phyloP scores from a whole-genome alignment of 371 early-diverging fungal genomes.

The Fennellomyces sp. region DNA sequence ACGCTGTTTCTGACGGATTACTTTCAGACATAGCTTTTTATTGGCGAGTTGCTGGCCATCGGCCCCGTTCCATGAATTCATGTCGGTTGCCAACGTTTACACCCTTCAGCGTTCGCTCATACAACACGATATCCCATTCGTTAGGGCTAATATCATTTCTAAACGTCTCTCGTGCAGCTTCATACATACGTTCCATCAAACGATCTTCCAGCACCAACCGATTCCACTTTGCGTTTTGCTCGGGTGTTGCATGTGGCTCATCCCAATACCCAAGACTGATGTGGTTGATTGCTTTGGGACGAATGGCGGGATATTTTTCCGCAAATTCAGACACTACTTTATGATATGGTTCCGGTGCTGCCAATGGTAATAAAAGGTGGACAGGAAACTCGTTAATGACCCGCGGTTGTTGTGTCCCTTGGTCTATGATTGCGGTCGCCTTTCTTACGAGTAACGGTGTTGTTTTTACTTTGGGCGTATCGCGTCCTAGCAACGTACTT shows the following conservation, averaged over 20 bases:
- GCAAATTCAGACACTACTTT: constrained; percentile 4
- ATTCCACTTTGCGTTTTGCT: constrained; percentile 11
- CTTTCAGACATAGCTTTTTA: constrained; percentile 8
- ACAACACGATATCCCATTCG: constrained; percentile 39
- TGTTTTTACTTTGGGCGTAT: background rate
- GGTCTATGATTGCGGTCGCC: background rate
- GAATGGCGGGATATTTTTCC: constrained; percentile 1
- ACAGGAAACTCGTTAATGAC: constrained; percentile 8
- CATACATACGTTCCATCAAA: constrained; percentile 21
- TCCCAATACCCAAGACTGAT: constrained; percentile 48
- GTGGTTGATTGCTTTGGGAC: constrained; percentile 36
- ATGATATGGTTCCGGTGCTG: constrained; percentile 13
- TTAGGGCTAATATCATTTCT: background rate
- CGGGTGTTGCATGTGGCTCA: constrained; percentile 30
- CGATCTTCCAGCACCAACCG: background rate
- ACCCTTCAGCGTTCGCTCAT: constrained; percentile 25
- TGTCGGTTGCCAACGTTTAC: constrained; percentile 22
- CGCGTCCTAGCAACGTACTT: background rate
- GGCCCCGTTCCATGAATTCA: constrained; percentile 20
- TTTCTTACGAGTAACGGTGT: constrained; percentile 12
- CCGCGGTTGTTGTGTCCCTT: background rate
- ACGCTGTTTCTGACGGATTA: constrained; percentile 34
- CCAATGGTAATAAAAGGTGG: constrained; percentile 33
- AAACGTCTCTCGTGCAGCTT: constrained; percentile 12
- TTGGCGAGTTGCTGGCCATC: constrained; percentile 13